Base-by-base conservation (phyloP, 2,329 filamentous ascomycete genomes). In the Alternaria panax region DNA sequence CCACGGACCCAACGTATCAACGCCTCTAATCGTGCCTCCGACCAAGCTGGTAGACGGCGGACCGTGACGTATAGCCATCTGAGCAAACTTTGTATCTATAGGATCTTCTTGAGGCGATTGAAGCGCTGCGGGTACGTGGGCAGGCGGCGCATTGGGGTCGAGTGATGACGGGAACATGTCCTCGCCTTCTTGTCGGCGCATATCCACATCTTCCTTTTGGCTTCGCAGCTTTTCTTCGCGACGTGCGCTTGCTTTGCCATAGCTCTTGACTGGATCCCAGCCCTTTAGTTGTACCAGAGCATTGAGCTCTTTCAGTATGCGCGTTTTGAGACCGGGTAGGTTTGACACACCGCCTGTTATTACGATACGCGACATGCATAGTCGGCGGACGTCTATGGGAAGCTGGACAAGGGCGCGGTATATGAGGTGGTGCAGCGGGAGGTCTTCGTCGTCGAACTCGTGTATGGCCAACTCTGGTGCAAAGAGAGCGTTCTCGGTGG, bases 321-420 rank as follows among this genome's bases (percentile, higher is more conserved):
- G 87, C 24, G 85, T 83, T 65, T 92, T 92, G 25, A 99, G 80
- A 1, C 95, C 95, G 0, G 93, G 85, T 8, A 97, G 88, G 25
- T 86, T 86, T 6, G 92, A 88, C 47, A 90, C 90, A 2, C 92
- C 92, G 30, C 95, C 95, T 0, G 90, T 90, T 71, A 99, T 91
- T 16, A 97, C 83, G 45, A 98, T 91, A 38, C 94, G 90, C 1
- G 93, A 89, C 88, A 97, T 95, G 77, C 94, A 97, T 5, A 90
- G 80, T 1, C 91, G 89, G 24, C 95, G 88, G 4, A 93, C 88
- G 76, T 99, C 95, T 4, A 94, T 80, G 0, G 93, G 91, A 1
- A 97, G 82, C 7, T 87, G 84, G 1, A 96, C 82, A 1, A 99
- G 84, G 36, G 88, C 86, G 53, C 87, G 86, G 78, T 96, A 96